A percentile compares a stretch with the other conserved stretches of the same genome.
These are phyloP conservation scores for Eimeria falciformis DNA, from an alignment of 169 alveolate species.

Conservation along the genomic window DNA sequence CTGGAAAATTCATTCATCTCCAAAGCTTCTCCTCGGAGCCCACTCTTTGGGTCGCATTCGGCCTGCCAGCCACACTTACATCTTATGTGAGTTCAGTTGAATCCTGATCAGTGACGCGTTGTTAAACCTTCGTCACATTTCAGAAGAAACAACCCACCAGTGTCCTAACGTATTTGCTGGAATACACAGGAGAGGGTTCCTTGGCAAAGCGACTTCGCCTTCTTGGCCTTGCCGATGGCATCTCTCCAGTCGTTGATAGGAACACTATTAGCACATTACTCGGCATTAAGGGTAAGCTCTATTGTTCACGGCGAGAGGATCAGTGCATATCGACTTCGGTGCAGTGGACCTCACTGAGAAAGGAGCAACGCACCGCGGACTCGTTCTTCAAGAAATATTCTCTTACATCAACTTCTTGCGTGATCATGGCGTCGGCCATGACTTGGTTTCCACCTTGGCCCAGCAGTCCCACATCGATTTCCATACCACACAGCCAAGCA, in stretches of 20 bases:
- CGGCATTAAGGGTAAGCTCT: slow-evolving; percentile 69
- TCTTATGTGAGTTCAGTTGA: slow-evolving; percentile 62
- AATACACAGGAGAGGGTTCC: slow-evolving; percentile 78
- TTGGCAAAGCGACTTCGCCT: slow-evolving; percentile 75
- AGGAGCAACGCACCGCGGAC: slow-evolving; percentile 73
- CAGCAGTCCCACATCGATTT: slow-evolving; percentile 75
- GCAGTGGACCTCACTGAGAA: slow-evolving; percentile 72
- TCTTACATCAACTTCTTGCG: slow-evolving; percentile 69
- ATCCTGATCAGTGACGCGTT: not conserved
- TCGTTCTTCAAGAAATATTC: slow-evolving; percentile 74
- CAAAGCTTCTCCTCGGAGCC: slow-evolving; percentile 74
- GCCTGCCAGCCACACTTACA: slow-evolving; percentile 76
- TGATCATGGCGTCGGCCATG: slow-evolving; percentile 72
- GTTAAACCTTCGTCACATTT: not conserved
- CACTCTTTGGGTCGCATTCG: slow-evolving; percentile 78
- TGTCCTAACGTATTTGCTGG: slow-evolving; percentile 76
- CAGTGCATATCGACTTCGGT: not conserved
- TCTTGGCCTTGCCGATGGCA: slow-evolving; percentile 73
- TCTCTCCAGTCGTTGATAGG: slow-evolving; percentile 70
- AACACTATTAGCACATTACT: slow-evolving; percentile 68
- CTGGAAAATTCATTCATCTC: slow-evolving; percentile 78
- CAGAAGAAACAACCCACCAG: slow-evolving; percentile 77
- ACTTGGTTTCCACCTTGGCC: slow-evolving; percentile 53
- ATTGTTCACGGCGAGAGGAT: not conserved
- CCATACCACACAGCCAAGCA: slow-evolving; percentile 74